These are phyloP conservation scores for Polyplosphaeria fusca DNA, from an alignment of 495 filamentous ascomycete species.

Conservation along the genomic window DNA sequence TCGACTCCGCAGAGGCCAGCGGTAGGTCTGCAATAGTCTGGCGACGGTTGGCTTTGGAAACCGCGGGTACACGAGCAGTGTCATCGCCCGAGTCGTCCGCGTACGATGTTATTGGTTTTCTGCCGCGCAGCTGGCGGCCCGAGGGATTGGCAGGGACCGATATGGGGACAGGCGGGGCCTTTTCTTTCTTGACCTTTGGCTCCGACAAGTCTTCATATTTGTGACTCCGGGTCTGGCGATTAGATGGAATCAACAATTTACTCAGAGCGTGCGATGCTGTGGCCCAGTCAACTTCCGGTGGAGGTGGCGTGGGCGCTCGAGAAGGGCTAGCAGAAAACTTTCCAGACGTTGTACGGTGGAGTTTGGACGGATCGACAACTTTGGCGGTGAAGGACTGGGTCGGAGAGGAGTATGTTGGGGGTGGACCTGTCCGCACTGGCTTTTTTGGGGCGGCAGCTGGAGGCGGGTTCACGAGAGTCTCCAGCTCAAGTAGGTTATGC, in stretches of 20 bases:
- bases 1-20: conserved; percentile 21
- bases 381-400: conserved; percentile 80
- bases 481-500: conserved; percentile 63
- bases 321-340: conserved; percentile 32
- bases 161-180: conserved; percentile 51
- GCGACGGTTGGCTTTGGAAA: conserved; percentile 54
- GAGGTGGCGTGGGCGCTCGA: conserved; percentile 56
- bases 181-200: conserved; percentile 54
- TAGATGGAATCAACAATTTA: conserved; percentile 73
- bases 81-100: conserved; percentile 54
- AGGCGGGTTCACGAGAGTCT: conserved; percentile 52
- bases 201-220: conserved; percentile 68
- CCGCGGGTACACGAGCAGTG: conserved; percentile 38
- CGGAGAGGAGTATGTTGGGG: conserved; percentile 66
- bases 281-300: conserved; percentile 80
- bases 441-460: conserved; percentile 50
- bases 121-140: conserved; percentile 64
- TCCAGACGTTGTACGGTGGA: conserved; percentile 50
- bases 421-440: conserved; percentile 46
- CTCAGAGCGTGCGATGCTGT: conserved; percentile 75
- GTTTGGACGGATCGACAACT: conserved; percentile 56
- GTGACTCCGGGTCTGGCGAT: conserved; percentile 68
- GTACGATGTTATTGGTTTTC: conserved; percentile 53
- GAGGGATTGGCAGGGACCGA: conserved; percentile 43
- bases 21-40: conserved; percentile 60